phyloP scores from a whole-genome alignment of 2,329 filamentous ascomycete genomes.

The Ceratocystis eucalypticola region DNA sequence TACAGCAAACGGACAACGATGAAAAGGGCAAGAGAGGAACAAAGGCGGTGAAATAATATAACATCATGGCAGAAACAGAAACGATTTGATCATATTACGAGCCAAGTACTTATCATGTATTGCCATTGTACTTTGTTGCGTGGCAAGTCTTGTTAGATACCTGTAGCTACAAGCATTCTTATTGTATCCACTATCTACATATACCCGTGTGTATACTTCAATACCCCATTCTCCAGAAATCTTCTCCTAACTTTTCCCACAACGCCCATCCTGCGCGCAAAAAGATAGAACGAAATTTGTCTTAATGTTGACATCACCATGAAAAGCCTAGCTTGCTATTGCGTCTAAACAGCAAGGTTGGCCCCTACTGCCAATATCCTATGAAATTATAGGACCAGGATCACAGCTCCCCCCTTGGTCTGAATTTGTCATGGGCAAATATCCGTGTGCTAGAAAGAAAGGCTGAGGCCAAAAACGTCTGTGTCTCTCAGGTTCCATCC shows the following conservation, averaged over 20 bases:
- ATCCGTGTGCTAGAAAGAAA: neutral
- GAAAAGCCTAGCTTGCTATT: neutral
- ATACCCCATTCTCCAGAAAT: too few relatives aligned
- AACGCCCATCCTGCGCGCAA: neutral
- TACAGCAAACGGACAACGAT: neutral
- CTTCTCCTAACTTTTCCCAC: neutral
- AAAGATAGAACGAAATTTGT: neutral
- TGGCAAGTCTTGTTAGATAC: neutral
- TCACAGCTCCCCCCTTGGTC: neutral
- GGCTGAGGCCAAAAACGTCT: neutral
- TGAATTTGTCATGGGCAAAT: neutral
- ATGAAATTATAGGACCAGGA: neutral
- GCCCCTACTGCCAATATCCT: neutral
- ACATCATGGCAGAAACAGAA: neutral
- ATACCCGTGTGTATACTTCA: neutral
- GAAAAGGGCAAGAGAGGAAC: neutral
- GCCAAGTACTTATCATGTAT: neutral
- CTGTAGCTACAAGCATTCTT: neutral
- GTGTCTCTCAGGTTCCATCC: neutral
- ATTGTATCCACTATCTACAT: neutral
- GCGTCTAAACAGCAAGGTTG: neutral
- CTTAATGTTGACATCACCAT: neutral
- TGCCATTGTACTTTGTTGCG: neutral
- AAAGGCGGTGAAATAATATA: neutral
- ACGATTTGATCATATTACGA: neutral